Percentiles rank a stretch among this genome's conserved stretches.
Evolutionary conservation across 352 stramenopile species (phyloP).

Genomic region (Pythium folliculosum): DNA sequence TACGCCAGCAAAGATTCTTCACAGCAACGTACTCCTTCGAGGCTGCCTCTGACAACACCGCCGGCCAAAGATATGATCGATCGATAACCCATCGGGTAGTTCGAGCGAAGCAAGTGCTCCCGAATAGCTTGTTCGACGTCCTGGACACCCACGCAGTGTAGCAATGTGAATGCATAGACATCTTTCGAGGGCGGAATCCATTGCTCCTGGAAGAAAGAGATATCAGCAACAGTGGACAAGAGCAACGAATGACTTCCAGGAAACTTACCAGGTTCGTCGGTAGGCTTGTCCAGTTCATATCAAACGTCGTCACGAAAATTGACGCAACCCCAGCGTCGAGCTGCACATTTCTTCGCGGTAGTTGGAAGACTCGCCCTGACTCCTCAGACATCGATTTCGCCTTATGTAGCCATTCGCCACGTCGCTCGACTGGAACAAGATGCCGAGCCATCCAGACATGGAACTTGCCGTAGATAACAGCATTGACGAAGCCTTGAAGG

Average conservation of each 20-base stretch:
- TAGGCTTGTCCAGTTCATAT: conserved; percentile 73
- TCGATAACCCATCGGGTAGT: conserved; percentile 73
- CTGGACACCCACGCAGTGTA: conserved; percentile 66
- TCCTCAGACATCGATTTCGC: not conserved
- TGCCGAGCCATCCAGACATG: conserved; percentile 78
- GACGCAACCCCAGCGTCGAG: conserved; percentile 45
- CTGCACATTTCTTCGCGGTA: not conserved
- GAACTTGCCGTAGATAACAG: conserved; percentile 87
- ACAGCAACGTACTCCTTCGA: conserved; percentile 58
- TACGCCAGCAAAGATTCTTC: conserved; percentile 10
- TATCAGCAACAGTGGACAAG: not conserved
- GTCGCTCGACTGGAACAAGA: conserved; percentile 20
- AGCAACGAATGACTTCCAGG: too few species aligned
- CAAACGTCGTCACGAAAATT: conserved; percentile 79
- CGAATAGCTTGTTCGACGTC: conserved; percentile 63
- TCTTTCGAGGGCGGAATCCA: conserved; percentile 74
- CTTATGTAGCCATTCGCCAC: not conserved
- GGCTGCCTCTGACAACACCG: conserved; percentile 43
- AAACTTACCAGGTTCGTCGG: conserved; percentile 52
- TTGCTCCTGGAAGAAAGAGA: conserved; percentile 32
- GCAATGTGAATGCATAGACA: conserved; percentile 78
- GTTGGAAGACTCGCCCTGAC: not conserved
- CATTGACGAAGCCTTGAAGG: conserved; percentile 82
- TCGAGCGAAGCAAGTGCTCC: conserved; percentile 64
- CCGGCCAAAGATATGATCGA: conserved; percentile 77